phyloP scores from a whole-genome alignment of 331 rosid genomes.

The Rhamnella rubrinervis region DNA sequence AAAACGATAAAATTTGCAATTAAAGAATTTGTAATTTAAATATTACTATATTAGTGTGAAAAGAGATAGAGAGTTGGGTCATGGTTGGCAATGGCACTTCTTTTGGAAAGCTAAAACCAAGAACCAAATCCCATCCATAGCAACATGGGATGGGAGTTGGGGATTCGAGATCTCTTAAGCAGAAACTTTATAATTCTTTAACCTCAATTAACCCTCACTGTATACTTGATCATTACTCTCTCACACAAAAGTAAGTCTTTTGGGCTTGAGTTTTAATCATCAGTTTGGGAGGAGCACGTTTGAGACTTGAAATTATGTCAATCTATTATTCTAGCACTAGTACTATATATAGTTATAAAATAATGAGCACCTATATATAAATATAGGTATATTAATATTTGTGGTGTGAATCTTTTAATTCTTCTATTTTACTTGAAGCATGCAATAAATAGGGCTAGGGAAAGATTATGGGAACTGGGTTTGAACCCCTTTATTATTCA shows the following conservation, averaged over 20 bases:
- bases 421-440: slow-evolving; percentile 3
- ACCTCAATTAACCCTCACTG: slow-evolving; percentile 31
- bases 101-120: slow-evolving; percentile 57
- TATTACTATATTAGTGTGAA: slow-evolving; percentile 20
- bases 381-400: neutral
- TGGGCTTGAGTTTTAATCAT: slow-evolving; percentile 32
- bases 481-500: neutral
- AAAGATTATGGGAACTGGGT: too few species aligned
- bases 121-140: slow-evolving; percentile 66
- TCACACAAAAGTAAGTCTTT: slow-evolving; percentile 2
- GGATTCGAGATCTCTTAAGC: slow-evolving; percentile 65
- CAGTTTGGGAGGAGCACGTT: slow-evolving; percentile 44
- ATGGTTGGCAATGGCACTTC: slow-evolving; percentile 70
- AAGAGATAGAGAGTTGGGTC: slow-evolving; percentile 48
- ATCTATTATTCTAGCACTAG: neutral
- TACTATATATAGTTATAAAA: too few species aligned
- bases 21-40: slow-evolving; percentile 1
- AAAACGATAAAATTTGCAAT: slow-evolving; percentile 12
- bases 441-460: neutral
- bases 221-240: slow-evolving; percentile 27
- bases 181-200: slow-evolving; percentile 38
- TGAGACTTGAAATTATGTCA: slow-evolving; percentile 21
- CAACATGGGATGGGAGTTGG: slow-evolving; percentile 56
- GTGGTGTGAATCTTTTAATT: neutral
- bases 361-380: neutral